These are phyloP conservation scores for Dendrobium nobile DNA, from an alignment of 106 monocot species.

Conservation along the genomic window DNA sequence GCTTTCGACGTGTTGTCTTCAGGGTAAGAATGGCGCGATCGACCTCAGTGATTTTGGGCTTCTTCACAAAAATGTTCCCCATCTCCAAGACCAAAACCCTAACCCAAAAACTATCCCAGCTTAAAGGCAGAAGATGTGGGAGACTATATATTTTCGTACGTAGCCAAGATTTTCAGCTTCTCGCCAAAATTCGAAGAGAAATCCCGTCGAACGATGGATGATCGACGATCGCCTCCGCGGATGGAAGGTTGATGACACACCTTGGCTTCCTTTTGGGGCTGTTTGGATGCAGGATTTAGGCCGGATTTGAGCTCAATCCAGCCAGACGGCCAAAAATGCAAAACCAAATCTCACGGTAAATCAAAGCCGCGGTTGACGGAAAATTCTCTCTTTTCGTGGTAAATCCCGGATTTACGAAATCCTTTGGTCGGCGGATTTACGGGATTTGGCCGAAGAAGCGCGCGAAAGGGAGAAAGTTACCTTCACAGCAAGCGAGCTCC, in stretches of 20 bases:
- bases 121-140: not conserved
- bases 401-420: no score
- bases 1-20: constrained; percentile 85
- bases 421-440: no score
- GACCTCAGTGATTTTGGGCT: constrained; percentile 79
- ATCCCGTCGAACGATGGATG: not conserved
- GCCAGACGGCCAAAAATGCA: no score
- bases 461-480: no score
- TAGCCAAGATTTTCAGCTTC: not conserved
- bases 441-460: no score
- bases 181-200: not conserved
- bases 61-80: constrained; percentile 90
- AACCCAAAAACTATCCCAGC: constrained; percentile 4
- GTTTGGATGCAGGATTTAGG: no score
- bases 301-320: no score
- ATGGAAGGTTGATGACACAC: not conserved
- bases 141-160: not conserved
- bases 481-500: no score
- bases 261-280: not conserved
- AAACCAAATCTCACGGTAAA: no score
- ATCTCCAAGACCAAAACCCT: constrained; percentile 20
- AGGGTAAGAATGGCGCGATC: constrained; percentile 78
- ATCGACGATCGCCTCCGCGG: not conserved
- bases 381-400: no score
- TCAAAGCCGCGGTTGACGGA: no score